Conservation (phyloP, 345 rosid genomes). For the Eucalyptus grandis region DNA sequence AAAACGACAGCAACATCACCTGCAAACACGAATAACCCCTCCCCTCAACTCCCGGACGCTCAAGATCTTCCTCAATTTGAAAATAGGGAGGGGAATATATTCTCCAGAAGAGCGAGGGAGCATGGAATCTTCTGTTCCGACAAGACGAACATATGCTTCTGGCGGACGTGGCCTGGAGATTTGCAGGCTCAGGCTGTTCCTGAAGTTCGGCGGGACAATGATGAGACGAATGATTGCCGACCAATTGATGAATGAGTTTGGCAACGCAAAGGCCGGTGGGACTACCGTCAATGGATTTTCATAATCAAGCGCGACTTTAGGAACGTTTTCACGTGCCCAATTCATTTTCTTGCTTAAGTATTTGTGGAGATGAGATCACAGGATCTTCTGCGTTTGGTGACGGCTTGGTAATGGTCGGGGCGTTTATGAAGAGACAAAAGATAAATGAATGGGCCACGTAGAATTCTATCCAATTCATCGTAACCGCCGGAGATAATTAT, state of each 20-base stretch:
- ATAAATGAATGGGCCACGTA: neutral
- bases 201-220: neutral
- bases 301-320: neutral
- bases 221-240: neutral
- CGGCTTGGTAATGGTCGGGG: neutral
- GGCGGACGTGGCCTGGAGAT: neutral
- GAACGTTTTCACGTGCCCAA: neutral
- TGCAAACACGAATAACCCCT: neutral
- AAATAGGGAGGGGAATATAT: neutral
- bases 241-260: neutral
- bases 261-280: neutral
- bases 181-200: neutral
- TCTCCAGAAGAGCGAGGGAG: neutral
- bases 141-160: neutral
- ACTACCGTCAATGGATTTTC: neutral
- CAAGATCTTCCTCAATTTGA: neutral
- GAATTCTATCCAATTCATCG: neutral
- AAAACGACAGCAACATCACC: neutral
- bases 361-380: neutral
- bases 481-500: accelerated
- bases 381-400: neutral
- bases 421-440: neutral
- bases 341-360: neutral
- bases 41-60: neutral
- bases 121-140: neutral